These are phyloP conservation scores for Leccinum disarticulatum DNA, from an alignment of 768 basidiomycete genomes.

Conservation along the genomic window DNA sequence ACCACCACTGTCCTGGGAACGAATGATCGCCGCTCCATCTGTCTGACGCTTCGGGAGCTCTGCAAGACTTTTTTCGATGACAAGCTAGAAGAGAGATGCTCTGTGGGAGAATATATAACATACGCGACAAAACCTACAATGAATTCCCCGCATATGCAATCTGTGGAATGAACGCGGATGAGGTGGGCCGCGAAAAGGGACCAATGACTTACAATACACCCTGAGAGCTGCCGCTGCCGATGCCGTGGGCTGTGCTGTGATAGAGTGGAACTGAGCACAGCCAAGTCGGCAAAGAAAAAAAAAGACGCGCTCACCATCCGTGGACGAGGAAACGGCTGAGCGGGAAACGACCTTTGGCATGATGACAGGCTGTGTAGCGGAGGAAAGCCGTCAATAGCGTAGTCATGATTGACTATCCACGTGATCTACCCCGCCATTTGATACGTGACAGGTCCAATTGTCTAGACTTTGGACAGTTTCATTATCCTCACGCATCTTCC, in stretches of 20 bases:
- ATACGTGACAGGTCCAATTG: conserved; percentile 23
- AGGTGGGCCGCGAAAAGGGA: conserved; percentile 8
- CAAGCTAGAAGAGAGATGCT: conserved; percentile 50
- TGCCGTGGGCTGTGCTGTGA: conserved; percentile 70
- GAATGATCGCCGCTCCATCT: conserved; percentile 79
- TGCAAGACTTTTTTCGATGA: conserved; percentile 73
- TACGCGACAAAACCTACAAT: conserved; percentile 51
- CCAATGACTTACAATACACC: conserved; percentile 67
- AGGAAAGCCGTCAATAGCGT: conserved; percentile 1
- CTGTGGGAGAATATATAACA: conserved; percentile 6
- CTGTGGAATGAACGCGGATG: conserved; percentile 38
- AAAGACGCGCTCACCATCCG: conserved; percentile 57
- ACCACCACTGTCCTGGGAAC: conserved; percentile 60
- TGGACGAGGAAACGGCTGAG: conserved; percentile 85
- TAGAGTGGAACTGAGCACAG: conserved; percentile 1
- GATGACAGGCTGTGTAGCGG: conserved; percentile 1
- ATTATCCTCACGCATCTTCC: conserved; percentile 24
- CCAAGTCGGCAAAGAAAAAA: neutral
- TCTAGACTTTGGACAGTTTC: conserved; percentile 15
- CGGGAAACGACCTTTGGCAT: conserved; percentile 95
- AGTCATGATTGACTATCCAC: conserved; percentile 17
- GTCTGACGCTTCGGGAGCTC: conserved; percentile 70
- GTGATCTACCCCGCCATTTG: conserved; percentile 22
- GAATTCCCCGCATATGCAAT: conserved; percentile 88
- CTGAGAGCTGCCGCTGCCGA: conserved; percentile 75